A percentile compares a stretch with the other conserved stretches of the same genome.
Conservation (phyloP, 352 stramenopile species). For the Phytopythium aichiense region DNA sequence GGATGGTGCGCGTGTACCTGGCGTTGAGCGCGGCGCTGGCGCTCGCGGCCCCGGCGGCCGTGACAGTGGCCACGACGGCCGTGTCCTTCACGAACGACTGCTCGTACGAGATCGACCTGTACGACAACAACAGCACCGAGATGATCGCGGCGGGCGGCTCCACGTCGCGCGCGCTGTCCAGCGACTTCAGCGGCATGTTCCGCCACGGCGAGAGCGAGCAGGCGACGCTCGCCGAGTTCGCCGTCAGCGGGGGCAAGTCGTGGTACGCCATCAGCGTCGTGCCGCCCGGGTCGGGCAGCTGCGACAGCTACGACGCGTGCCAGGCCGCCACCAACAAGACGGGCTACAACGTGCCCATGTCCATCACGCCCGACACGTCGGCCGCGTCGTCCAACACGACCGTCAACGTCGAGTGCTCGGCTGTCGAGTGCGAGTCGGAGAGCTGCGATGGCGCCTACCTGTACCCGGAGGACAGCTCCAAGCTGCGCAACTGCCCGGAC, state of each 20-base stretch:
- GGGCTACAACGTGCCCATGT: constrained; percentile 63
- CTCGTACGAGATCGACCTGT: constrained; percentile 38
- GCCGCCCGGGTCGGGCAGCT: constrained; percentile 43
- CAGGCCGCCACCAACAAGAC: constrained; percentile 38
- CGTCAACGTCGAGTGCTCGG: constrained; percentile 26
- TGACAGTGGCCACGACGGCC: constrained; percentile 22
- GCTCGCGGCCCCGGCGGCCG: constrained; percentile 18
- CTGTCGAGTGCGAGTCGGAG: constrained; percentile 27
- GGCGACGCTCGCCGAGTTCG: constrained; percentile 53
- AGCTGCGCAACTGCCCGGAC: constrained; percentile 46
- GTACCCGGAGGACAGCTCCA: constrained; percentile 44
- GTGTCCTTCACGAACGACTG: constrained; percentile 42
- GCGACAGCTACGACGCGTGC: constrained; percentile 47
- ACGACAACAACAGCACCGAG: constrained; percentile 39
- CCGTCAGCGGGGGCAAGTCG: constrained; percentile 30
- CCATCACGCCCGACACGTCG: constrained; percentile 33
- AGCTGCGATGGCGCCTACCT: constrained; percentile 45
- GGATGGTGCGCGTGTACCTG: constrained; percentile 28
- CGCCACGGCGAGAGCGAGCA: constrained; percentile 36
- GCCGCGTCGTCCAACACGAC: constrained; percentile 8
- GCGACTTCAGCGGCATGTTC: constrained; percentile 60
- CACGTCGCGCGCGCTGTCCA: constrained; percentile 24
- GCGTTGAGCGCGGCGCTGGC: constrained; percentile 19
- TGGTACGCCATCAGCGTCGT: constrained; percentile 66
- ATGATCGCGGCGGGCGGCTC: constrained; percentile 18